phyloP scores from a whole-genome alignment of 2,329 filamentous ascomycete species.

The Claviceps sp. region DNA sequence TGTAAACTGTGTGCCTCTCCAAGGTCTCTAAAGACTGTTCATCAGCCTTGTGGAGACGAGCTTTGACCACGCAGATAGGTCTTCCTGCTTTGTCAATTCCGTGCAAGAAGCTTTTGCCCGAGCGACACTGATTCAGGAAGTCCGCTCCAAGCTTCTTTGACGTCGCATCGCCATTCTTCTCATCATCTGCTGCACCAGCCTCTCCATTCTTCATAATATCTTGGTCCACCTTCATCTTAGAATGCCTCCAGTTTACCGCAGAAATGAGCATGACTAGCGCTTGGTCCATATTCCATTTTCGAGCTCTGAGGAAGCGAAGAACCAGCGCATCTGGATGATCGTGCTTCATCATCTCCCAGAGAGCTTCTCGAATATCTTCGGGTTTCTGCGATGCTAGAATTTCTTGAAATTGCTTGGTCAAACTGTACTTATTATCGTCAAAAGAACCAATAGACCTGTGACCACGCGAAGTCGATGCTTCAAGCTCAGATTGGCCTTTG shows the following conservation, averaged over 20 bases:
- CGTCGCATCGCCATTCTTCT: conserved; percentile 40
- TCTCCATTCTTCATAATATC: conserved; percentile 75
- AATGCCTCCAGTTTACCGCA: conserved; percentile 80
- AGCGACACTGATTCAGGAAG: conserved; percentile 69
- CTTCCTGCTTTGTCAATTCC: conserved; percentile 72
- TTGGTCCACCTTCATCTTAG: conserved; percentile 77
- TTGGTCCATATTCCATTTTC: conserved; percentile 91
- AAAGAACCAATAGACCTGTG: conserved; percentile 32
- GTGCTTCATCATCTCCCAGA: conserved; percentile 92
- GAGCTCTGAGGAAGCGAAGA: conserved; percentile 71
- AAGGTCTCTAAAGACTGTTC: conserved; percentile 73
- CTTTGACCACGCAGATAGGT: conserved; percentile 77
- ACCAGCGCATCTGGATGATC: conserved; percentile 82
- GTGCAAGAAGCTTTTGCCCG: conserved; percentile 90
- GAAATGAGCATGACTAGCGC: conserved; percentile 89
- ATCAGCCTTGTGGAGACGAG: conserved; percentile 65
- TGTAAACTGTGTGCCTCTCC: conserved; percentile 82
- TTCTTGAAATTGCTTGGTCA: conserved; percentile 73
- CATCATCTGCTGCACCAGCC: conserved; percentile 45
- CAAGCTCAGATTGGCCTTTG: conserved; percentile 27
- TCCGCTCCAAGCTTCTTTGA: conserved; percentile 58
- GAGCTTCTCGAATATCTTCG: conserved; percentile 63
- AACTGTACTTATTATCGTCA: conserved; percentile 82
- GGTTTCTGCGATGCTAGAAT: conserved; percentile 65
- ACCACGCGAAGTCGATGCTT: conserved; percentile 17